phyloP scores from a whole-genome alignment of 1,284 basidiomycete genomes.

The Schizophyllum amplum region DNA sequence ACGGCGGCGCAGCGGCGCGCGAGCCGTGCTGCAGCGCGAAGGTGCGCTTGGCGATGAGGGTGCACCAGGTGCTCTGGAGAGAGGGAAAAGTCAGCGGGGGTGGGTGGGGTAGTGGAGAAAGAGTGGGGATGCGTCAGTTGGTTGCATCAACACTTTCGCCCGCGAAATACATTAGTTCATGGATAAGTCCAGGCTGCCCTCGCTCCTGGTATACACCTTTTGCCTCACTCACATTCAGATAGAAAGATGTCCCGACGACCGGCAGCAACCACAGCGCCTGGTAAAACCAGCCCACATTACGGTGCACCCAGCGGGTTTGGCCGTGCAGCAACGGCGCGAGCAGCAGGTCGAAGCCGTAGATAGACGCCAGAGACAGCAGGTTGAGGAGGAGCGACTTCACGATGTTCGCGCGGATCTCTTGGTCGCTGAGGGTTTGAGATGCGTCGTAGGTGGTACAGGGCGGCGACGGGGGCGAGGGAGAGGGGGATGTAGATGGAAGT shows the following conservation, averaged over 20 bases:
- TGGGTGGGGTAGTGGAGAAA: no score
- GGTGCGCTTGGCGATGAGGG: slow-evolving; percentile 60
- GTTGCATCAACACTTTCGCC: not conserved
- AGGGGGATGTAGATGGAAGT: no score
- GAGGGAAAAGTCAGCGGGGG: slow-evolving; percentile 6
- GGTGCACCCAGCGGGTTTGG: slow-evolving; percentile 57
- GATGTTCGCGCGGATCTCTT: slow-evolving; percentile 63
- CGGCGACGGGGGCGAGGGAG: not conserved
- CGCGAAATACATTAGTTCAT: not conserved
- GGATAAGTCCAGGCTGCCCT: no score
- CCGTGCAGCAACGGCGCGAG: slow-evolving; percentile 61
- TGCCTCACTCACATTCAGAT: slow-evolving; percentile 72
- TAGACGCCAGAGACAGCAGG: slow-evolving; percentile 55
- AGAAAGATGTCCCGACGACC: slow-evolving; percentile 61
- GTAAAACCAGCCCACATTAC: slow-evolving; percentile 69
- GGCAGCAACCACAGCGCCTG: slow-evolving; percentile 70
- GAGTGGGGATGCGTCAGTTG: not conserved
- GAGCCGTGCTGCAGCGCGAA: slow-evolving; percentile 61
- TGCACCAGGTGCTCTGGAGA: slow-evolving; percentile 68
- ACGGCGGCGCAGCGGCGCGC: slow-evolving; percentile 36
- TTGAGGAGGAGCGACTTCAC: slow-evolving; percentile 70
- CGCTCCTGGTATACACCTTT: no score
- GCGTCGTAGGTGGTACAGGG: not conserved
- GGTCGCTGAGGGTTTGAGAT: slow-evolving; percentile 42
- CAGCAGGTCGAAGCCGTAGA: slow-evolving; percentile 65